A percentile compares a stretch with the other conserved stretches of the same genome.
Evolutionary conservation across 2,329 filamentous ascomycete genomes (phyloP).

Genomic region (Sordariomycetes sp.): DNA sequence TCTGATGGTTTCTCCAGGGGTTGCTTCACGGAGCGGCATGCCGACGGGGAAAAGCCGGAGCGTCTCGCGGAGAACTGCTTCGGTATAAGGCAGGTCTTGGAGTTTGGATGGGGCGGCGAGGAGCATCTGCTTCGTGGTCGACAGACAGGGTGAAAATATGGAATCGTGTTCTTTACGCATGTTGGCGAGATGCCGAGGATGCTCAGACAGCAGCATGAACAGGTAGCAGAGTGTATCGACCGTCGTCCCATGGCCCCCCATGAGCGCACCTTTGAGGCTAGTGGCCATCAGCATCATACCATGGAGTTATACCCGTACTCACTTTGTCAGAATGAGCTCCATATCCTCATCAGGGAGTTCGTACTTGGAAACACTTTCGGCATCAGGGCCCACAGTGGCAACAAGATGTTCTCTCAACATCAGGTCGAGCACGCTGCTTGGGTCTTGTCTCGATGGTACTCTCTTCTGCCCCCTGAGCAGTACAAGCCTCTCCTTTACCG

Average conservation of each 20-base stretch:
- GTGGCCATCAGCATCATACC: constrained; percentile 1
- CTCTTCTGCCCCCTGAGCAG: constrained; percentile 9
- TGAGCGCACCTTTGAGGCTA: constrained; percentile 14
- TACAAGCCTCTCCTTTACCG: constrained; percentile 5
- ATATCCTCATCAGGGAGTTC: constrained; percentile 5
- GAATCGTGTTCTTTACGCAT: constrained; percentile 18
- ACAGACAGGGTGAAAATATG: constrained; percentile 15
- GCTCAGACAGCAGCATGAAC: constrained; percentile 10
- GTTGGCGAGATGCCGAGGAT: constrained; percentile 12
- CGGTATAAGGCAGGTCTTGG: constrained; percentile 40
- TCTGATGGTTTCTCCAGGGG: constrained; percentile 22
- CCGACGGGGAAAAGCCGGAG: constrained; percentile 36
- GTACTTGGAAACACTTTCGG: constrained; percentile 1
- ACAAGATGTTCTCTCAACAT: constrained; percentile 12
- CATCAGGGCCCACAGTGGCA: constrained; percentile 1
- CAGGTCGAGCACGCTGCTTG: constrained; percentile 12
- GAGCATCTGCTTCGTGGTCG: constrained; percentile 20
- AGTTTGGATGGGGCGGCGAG: constrained; percentile 32
- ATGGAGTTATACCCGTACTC: too few relatives aligned
- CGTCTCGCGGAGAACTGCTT: constrained; percentile 44
- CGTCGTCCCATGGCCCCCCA: constrained; percentile 17
- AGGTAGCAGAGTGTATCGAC: constrained; percentile 9
- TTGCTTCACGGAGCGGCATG: too few relatives aligned
- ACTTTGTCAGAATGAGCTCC: constrained; percentile 11
- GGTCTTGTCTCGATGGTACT: constrained; percentile 8